These are phyloP conservation scores for Ganoderma resinaceum DNA, from an alignment of 1,284 basidiomycete genomes.

Conservation along the genomic window DNA sequence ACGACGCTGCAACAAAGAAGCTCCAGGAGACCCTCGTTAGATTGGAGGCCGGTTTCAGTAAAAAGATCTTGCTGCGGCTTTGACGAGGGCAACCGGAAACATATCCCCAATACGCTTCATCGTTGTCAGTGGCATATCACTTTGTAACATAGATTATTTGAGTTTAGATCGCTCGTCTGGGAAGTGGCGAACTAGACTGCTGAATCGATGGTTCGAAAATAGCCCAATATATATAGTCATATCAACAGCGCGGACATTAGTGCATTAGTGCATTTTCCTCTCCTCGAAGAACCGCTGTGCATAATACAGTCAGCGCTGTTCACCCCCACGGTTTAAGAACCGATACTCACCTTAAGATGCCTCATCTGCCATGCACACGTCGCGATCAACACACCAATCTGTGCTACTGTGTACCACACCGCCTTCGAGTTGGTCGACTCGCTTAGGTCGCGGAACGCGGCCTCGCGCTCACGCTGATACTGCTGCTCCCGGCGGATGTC, in stretches of 20 bases:
- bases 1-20: slow-evolving; percentile 56
- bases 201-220: slow-evolving; percentile 2
- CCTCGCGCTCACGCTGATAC: slow-evolving; percentile 96
- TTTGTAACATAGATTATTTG: not conserved
- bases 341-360: slow-evolving; percentile 77
- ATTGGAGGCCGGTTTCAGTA: slow-evolving; percentile 65
- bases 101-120: not conserved
- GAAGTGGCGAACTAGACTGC: not conserved
- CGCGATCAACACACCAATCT: slow-evolving; percentile 84
- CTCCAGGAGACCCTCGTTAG: slow-evolving; percentile 57
- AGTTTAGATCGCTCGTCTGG: not conserved
- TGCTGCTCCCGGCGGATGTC: slow-evolving; percentile 97
- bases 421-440: slow-evolving; percentile 90
- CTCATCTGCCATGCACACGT: slow-evolving; percentile 95
- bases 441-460: slow-evolving; percentile 89
- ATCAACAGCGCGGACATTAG: slow-evolving; percentile 21
- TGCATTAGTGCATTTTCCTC: slow-evolving; percentile 75
- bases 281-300: slow-evolving; percentile 87
- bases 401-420: slow-evolving; percentile 91
- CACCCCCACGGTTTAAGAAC: slow-evolving; percentile 35
- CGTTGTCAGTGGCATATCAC: not conserved
- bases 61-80: slow-evolving; percentile 74
- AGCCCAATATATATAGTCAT: slow-evolving; percentile 30
- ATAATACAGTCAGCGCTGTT: slow-evolving; percentile 4
- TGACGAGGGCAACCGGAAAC: slow-evolving; percentile 36